Evolutionary conservation across 805 yeast genomes (phyloP), one percentile per base, ranked within the genome.

Genomic region (Saccharomycopsis synnaedendra): DNA sequence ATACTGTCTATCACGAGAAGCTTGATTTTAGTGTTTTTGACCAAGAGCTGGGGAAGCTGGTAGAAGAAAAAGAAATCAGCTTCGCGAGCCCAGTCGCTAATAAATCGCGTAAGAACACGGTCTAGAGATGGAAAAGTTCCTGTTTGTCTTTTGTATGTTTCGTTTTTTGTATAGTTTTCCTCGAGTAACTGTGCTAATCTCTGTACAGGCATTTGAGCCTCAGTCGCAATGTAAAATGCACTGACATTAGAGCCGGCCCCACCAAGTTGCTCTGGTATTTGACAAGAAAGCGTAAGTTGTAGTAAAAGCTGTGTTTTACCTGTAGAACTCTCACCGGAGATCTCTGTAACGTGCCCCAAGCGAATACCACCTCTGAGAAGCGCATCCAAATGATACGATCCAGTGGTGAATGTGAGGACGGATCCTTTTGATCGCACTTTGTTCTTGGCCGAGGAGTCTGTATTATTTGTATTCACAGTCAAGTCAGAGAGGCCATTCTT

Each of bases 221-320:
- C 97, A 0, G 96, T 89, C 0, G 87, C 75, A 0, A 89, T 77
- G 57, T 73, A 82, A n/a, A 88, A 74, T n/a, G 78, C 74, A 46
- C 71, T 68, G 9, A n/a, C 49, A 7, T 31, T 6, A 7, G 19
- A 32, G 11, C 64, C 69, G 5, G 75, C 51, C 0, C 85, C 84
- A 3, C 79, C 78, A 36, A 63, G 54, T 11, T 60, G 64, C 7
- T 30, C 42, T 0, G 80, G 72, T 6, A 74, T 55, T 54, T 81
- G 87, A 8, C 80, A 76, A 2, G 78, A 65, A 3, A 78, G 64
- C 1, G 83, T 69, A 45, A 88, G 56, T 54, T 82, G 90, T 66
- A 81, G 71, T 30, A 84, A 64, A 3, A 89, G 64, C 55, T 89
- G 94, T 0, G 96, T 81, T 58, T 90, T 90, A 0, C 96, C 97